Evolutionary conservation across 2,329 filamentous ascomycete species (phyloP).

Genomic region (Ceratocystis harringtonii): DNA sequence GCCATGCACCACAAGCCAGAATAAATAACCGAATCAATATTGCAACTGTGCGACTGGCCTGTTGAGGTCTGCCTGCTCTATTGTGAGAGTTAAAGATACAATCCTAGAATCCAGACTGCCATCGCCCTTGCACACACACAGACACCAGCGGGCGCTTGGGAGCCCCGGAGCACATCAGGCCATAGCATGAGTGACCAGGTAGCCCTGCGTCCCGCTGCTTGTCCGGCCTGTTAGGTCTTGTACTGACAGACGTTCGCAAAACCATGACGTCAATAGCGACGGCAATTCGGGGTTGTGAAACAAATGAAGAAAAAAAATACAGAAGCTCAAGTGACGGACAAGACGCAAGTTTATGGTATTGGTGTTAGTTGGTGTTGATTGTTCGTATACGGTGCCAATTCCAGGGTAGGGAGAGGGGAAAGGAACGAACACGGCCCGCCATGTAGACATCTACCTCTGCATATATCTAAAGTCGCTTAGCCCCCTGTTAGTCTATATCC

Average conservation of each 20-base stretch:
- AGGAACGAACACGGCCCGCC: neutral
- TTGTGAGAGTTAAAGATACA: neutral
- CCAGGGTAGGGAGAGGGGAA: conserved; percentile 45
- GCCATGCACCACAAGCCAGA: neutral
- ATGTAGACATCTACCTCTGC: neutral
- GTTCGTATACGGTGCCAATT: neutral
- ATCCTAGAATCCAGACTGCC: neutral
- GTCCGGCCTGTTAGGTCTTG: no score
- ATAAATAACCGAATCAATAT: neutral
- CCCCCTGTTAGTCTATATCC: neutral
- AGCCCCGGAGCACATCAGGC: neutral
- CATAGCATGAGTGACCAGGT: no score
- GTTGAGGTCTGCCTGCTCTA: no score
- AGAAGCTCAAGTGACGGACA: no score
- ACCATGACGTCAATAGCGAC: no score
- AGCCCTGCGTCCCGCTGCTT: no score
- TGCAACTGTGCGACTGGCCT: neutral
- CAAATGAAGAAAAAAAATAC: no score
- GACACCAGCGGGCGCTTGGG: neutral
- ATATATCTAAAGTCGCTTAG: neutral
- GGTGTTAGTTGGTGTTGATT: neutral
- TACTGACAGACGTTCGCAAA: no score
- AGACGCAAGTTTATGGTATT: no score
- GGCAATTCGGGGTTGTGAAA: no score
- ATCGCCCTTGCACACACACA: neutral